Base-by-base conservation (phyloP, 2,329 filamentous ascomycete species). In the Fonsecaea nubica region DNA sequence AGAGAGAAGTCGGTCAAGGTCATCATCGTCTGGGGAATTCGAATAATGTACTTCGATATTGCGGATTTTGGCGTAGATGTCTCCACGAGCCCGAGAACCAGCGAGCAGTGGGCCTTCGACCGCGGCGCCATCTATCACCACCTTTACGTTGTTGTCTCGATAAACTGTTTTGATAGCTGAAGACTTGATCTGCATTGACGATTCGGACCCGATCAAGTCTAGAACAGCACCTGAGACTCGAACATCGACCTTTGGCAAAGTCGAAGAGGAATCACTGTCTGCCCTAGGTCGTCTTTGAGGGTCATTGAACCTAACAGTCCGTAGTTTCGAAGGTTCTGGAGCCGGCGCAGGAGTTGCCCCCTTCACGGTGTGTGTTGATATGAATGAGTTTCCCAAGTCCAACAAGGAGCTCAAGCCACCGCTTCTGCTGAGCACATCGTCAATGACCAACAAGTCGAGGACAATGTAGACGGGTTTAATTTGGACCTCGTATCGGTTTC, bases 391-490 rank as follows among this genome's bases (percentile, higher is more conserved):
- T 69, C 93, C 92, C 76, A 97, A 86, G 73, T 95, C 96, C 52
- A 99, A 81, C 60, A 99, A 90, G 71, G 93, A 92, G 76, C 93
- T 97, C 52, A 99, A 82, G 0, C 95, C 95, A 40, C 95, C 95
- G 78, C 97, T 93, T 84, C 92, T 92, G 63, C 88, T 87, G 66
- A 98, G 88, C 0, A 92, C 92, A 73, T 97, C 93, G 72, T 98
- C 95, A 25, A 98, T 80, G 63, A 87, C 86, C 69, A 90, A 89
- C 15, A 97, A 80, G 75, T 98, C 92, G 48, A 98, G 79, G 64
- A 89, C 86, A 9, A 97, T 77, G 65, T 89, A 87, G 1, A 97
- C 77, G 5, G 93, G 92, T 9, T 96, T 83, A 0, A 93, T 96
- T 60, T 88, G 86, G 13, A 97, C 76, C 36, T 91, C 87, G 15